phyloP scores from a whole-genome alignment of 169 alveolate species.

The Plasmodium inui region DNA sequence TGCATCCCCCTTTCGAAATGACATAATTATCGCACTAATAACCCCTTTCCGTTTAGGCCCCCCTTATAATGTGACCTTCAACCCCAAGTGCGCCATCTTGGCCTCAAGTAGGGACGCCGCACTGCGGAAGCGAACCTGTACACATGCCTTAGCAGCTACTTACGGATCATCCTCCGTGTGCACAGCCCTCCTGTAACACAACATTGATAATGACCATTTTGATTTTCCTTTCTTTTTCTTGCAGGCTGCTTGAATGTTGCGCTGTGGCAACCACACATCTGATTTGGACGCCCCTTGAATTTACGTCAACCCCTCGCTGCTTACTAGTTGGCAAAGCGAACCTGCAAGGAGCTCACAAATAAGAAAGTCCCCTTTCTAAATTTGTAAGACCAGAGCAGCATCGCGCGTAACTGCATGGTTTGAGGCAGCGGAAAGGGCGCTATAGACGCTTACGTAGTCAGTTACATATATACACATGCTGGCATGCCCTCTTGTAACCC shows the following conservation, averaged over 20 bases:
- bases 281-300: neutral
- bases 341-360: neutral
- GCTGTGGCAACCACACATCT: constrained; percentile 56
- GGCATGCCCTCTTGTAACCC: neutral
- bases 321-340: neutral
- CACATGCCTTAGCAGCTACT: neutral
- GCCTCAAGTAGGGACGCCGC: constrained; percentile 30
- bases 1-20: neutral
- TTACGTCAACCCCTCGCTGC: neutral
- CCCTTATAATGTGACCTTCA: constrained; percentile 55
- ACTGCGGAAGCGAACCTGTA: neutral
- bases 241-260: constrained; percentile 67
- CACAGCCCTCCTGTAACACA: neutral
- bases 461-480: neutral
- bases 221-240: neutral
- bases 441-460: neutral
- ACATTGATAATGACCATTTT: neutral
- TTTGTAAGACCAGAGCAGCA: neutral
- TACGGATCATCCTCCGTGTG: neutral
- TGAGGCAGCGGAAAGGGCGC: neutral
- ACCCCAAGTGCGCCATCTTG: constrained; percentile 51
- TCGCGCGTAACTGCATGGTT: neutral
- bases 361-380: neutral
- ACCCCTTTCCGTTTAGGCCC: constrained; percentile 25
- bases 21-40: neutral